These are phyloP conservation scores for Aspergillus biplanus DNA, from an alignment of 495 filamentous ascomycete genomes.

Conservation along the genomic window DNA sequence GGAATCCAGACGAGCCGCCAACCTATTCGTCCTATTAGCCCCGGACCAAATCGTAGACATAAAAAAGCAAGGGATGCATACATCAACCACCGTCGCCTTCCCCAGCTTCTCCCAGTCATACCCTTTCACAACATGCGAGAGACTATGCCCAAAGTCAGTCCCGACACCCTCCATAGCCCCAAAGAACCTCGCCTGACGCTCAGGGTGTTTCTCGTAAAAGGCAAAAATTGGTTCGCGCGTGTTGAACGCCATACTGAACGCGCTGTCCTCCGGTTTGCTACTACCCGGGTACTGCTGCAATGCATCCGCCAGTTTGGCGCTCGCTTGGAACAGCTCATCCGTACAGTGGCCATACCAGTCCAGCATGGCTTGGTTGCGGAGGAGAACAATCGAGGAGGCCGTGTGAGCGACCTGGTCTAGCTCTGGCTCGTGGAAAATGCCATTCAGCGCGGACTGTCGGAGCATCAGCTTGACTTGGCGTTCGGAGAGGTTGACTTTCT, in stretches of 20 bases:
- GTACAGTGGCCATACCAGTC: slow-evolving; percentile 1
- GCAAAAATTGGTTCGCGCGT: background rate
- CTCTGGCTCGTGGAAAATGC: background rate
- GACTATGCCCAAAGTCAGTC: background rate
- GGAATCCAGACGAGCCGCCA: slow-evolving; percentile 2
- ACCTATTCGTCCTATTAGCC: slow-evolving; percentile 2
- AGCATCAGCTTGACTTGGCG: slow-evolving; percentile 1
- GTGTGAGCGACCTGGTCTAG: slow-evolving; percentile 5
- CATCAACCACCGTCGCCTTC: slow-evolving; percentile 2
- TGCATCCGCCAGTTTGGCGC: background rate
- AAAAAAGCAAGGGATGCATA: background rate
- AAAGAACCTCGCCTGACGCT: background rate
- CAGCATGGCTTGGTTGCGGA: background rate
- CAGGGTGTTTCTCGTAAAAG: slow-evolving; percentile 5
- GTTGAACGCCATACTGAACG: slow-evolving; percentile 4
- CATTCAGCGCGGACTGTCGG: background rate
- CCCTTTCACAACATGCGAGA: background rate
- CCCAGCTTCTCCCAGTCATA: slow-evolving; percentile 6
- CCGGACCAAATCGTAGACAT: background rate
- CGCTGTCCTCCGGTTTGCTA: slow-evolving; percentile 3
- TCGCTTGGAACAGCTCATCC: slow-evolving; percentile 2
- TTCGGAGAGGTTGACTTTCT: background rate
- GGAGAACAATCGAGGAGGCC: background rate
- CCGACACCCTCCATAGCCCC: background rate
- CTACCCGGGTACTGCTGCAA: background rate